Evolutionary conservation across 352 stramenopile species (phyloP).

Genomic region (Pythium phragmitis): DNA sequence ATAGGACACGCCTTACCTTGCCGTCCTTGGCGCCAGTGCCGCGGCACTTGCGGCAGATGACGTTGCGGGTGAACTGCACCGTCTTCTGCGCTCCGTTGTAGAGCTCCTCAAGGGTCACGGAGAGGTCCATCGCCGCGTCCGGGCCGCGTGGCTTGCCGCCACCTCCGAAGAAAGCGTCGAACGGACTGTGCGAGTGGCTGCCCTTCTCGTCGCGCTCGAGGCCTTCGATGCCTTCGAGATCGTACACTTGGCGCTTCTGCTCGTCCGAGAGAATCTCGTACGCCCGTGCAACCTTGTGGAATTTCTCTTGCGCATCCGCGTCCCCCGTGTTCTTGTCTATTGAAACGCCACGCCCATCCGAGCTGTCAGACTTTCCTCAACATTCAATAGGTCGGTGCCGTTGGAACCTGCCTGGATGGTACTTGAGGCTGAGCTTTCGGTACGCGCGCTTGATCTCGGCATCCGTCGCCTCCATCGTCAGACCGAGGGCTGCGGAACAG

Average conservation of each 20-base stretch:
- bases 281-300: constrained; percentile 88
- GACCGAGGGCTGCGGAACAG: constrained; percentile 44
- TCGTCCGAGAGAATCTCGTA: constrained; percentile 92
- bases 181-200: constrained; percentile 51
- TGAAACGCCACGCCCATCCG: background rate
- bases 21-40: constrained; percentile 81
- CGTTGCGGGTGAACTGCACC: constrained; percentile 64
- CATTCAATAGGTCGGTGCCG: background rate
- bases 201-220: constrained; percentile 74
- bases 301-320: constrained; percentile 78
- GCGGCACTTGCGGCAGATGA: constrained; percentile 85
- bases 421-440: constrained; percentile 94
- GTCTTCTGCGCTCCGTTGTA: constrained; percentile 84
- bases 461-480: constrained; percentile 84
- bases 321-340: constrained; percentile 86
- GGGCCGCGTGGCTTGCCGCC: constrained; percentile 67
- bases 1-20: constrained; percentile 35
- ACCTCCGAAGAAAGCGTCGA: constrained; percentile 82
- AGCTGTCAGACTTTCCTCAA: background rate
- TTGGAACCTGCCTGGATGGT: constrained; percentile 90
- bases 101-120: constrained; percentile 82
- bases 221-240: constrained; percentile 90
- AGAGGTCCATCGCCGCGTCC: constrained; percentile 72
- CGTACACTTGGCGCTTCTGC: constrained; percentile 90
- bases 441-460: constrained; percentile 95